A percentile compares a stretch with the other conserved stretches of the same genome.
These are phyloP conservation scores for Kockovaella imperatae DNA, from an alignment of 768 basidiomycete species.

Conservation along the genomic window DNA sequence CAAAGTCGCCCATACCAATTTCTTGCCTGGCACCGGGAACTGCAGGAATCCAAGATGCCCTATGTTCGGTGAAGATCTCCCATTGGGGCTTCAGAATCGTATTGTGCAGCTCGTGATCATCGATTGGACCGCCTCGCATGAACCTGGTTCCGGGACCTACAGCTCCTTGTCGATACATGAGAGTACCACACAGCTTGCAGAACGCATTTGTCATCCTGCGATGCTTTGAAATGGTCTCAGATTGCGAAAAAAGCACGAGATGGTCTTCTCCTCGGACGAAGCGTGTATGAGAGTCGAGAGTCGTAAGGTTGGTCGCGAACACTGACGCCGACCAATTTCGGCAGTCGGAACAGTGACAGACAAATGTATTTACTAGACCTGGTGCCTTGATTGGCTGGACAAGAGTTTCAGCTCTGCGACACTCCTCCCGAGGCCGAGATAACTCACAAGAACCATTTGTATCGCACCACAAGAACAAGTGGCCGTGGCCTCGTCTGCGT, in stretches of 20 bases:
- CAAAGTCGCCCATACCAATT: background rate
- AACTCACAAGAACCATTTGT: conserved; percentile 26
- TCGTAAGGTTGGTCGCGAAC: conserved; percentile 33
- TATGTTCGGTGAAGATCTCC: conserved; percentile 16
- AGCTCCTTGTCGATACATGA: conserved; percentile 22
- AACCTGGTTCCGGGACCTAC: conserved; percentile 19
- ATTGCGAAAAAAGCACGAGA: conserved; percentile 14
- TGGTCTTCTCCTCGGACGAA: conserved; percentile 29
- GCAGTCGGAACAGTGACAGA: conserved; percentile 39
- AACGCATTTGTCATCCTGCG: conserved; percentile 32
- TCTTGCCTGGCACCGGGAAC: conserved; percentile 15
- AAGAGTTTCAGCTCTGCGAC: background rate
- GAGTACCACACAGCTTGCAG: conserved; percentile 33
- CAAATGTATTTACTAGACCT: conserved; percentile 23
- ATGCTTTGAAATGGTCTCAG: conserved; percentile 12
- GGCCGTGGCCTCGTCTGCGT: conserved; percentile 25
- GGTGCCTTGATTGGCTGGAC: conserved; percentile 21
- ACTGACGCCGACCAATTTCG: conserved; percentile 34
- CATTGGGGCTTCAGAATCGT: conserved; percentile 16
- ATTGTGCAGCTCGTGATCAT: conserved; percentile 22
- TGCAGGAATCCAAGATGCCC: conserved; percentile 11
- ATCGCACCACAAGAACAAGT: conserved; percentile 34
- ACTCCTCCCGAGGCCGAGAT: background rate
- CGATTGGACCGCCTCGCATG: conserved; percentile 28
- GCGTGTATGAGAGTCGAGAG: conserved; percentile 19